phyloP scores from a whole-genome alignment of 2,329 filamentous ascomycete genomes.

The Cytospora chrysosperma region DNA sequence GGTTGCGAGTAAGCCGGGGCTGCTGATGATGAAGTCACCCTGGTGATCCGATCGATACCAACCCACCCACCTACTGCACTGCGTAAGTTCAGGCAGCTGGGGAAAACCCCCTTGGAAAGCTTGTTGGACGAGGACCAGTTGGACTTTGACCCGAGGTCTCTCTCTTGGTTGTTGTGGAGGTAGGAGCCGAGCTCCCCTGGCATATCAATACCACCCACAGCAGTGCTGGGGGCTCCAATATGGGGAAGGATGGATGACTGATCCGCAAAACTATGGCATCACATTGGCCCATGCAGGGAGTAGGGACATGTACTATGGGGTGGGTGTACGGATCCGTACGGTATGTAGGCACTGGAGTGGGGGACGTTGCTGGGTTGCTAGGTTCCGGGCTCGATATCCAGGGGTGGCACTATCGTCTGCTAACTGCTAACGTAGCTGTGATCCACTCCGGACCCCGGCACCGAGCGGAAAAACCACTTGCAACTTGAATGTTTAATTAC shows the following conservation, averaged over 20 bases:
- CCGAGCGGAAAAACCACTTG: slow-evolving; percentile 10
- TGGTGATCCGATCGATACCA: background rate
- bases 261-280: background rate
- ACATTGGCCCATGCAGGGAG: background rate
- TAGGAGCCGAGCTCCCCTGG: slow-evolving; percentile 10
- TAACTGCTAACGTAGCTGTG: no score
- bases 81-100: background rate
- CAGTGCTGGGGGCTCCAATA: background rate
- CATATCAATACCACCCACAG: no score
- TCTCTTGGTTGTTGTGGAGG: background rate
- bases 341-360: background rate
- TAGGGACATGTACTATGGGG: no score
- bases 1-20: slow-evolving; percentile 7
- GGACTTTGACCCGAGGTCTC: background rate
- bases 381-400: background rate
- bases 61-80: no score
- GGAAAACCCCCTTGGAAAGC: background rate
- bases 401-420: background rate
- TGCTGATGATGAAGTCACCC: background rate
- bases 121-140: background rate
- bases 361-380: background rate
- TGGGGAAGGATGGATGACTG: slow-evolving; percentile 1
- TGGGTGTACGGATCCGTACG: no score
- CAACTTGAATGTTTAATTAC: slow-evolving; percentile 18
- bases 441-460: background rate